A percentile compares a stretch with the other conserved stretches of the same genome.
Evolutionary conservation across 2,329 filamentous ascomycete genomes (phyloP).

Genomic region (Cladobotryum protrusum): DNA sequence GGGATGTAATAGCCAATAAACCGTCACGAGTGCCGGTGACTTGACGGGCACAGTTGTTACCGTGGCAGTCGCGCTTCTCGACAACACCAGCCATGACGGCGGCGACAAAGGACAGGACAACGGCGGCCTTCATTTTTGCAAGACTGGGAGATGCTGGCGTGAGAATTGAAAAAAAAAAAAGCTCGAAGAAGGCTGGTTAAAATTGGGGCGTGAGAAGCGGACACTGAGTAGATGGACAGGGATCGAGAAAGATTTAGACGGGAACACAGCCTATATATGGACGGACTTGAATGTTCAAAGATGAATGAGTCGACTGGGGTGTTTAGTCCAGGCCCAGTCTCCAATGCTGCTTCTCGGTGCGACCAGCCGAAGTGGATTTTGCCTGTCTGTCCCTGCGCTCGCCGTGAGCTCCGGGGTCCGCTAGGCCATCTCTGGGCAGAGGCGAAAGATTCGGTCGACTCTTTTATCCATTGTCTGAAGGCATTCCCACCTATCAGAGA

Average conservation of each 20-base stretch:
- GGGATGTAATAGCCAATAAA: slow-evolving; percentile 27
- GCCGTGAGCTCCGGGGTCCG: background rate
- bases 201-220: background rate
- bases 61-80: slow-evolving; percentile 31
- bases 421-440: background rate
- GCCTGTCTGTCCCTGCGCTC: background rate
- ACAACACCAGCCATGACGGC: slow-evolving; percentile 31
- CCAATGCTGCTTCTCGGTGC: slow-evolving; percentile 2
- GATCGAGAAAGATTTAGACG: background rate
- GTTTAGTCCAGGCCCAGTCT: background rate
- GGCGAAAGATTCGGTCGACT: slow-evolving; percentile 2
- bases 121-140: slow-evolving; percentile 36
- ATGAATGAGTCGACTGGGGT: background rate
- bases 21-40: slow-evolving; percentile 37
- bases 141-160: background rate
- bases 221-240: background rate
- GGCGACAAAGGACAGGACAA: slow-evolving; percentile 32
- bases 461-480: background rate
- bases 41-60: slow-evolving; percentile 43
- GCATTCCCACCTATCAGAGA: slow-evolving; percentile 23
- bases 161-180: background rate
- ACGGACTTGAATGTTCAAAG: background rate
- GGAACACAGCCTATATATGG: slow-evolving; percentile 1
- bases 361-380: slow-evolving; percentile 7
- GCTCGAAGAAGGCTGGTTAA: background rate